Percentiles rank a stretch among this genome's conserved stretches.
Conservation (phyloP, 192 early-diverging fungal genomes). For the Phycomyces blakesleeanus region DNA sequence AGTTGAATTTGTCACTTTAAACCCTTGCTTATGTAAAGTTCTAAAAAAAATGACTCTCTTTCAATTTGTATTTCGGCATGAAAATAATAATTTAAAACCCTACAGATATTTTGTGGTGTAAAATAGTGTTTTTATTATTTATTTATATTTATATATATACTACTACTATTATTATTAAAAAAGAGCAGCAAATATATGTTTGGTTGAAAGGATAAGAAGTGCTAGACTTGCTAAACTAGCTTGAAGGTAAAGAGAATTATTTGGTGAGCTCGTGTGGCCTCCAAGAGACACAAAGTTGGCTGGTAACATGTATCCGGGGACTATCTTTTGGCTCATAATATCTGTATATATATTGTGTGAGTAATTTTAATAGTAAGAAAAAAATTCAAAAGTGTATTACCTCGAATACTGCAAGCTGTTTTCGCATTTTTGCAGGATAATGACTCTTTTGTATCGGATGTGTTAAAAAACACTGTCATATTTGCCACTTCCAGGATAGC, state of each 20-base stretch:
- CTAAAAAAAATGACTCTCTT: background rate
- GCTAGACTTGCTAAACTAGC: background rate
- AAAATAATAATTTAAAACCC: background rate
- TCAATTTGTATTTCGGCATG: background rate
- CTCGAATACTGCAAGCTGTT: slow-evolving; percentile 7
- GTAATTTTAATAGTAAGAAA: background rate
- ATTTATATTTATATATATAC: background rate
- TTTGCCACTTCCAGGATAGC: slow-evolving; percentile 19
- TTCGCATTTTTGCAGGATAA: slow-evolving; percentile 4
- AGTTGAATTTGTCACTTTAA: no score
- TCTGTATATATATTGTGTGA: background rate
- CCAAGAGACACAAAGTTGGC: background rate
- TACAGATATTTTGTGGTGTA: no score
- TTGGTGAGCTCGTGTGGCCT: background rate
- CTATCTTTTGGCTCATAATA: slow-evolving; percentile 13
- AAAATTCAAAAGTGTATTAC: background rate
- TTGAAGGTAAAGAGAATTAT: background rate
- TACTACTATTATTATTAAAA: background rate
- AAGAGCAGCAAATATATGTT: background rate
- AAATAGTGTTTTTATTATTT: no score
- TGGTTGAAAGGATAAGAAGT: background rate
- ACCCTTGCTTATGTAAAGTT: slow-evolving; percentile 1
- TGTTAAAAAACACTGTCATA: slow-evolving; percentile 33
- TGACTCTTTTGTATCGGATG: slow-evolving; percentile 1
- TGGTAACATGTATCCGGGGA: slow-evolving; percentile 5